These are phyloP conservation scores for Thelonectria rubi DNA, from an alignment of 2,329 filamentous ascomycete genomes.

Conservation along the genomic window DNA sequence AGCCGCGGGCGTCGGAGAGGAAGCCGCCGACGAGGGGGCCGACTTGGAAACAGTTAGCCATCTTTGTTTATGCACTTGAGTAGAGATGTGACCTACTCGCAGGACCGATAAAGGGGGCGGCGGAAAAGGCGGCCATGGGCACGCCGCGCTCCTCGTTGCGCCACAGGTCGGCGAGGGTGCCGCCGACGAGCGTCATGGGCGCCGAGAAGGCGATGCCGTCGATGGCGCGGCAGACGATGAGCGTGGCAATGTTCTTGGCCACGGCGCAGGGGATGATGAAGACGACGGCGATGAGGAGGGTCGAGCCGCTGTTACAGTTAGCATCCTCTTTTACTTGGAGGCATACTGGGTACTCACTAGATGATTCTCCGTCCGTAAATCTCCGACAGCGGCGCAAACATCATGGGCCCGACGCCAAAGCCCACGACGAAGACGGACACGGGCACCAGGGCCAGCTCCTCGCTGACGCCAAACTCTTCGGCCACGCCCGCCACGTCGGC, in stretches of 20 bases:
- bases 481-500: constrained; percentile 74
- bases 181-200: constrained; percentile 86
- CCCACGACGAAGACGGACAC: constrained; percentile 83
- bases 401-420: constrained; percentile 83
- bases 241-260: constrained; percentile 76
- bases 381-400: constrained; percentile 81
- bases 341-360: constrained; percentile 57
- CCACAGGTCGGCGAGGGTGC: constrained; percentile 86
- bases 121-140: constrained; percentile 86
- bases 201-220: constrained; percentile 87
- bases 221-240: constrained; percentile 79
- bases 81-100: constrained; percentile 59
- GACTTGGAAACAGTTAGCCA: constrained; percentile 48
- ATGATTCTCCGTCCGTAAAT: constrained; percentile 76
- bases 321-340: too few species aligned
- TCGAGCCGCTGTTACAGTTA: constrained; percentile 65
- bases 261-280: constrained; percentile 86
- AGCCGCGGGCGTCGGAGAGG: constrained; percentile 73
- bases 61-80: accelerated
- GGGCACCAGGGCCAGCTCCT: constrained; percentile 76
- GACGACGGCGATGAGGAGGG: constrained; percentile 74
- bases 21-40: constrained; percentile 82
- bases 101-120: constrained; percentile 84
- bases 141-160: constrained; percentile 83
- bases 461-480: constrained; percentile 71